These are phyloP conservation scores for Neobulgaria alba DNA, from an alignment of 2,329 filamentous ascomycete species.

Conservation along the genomic window DNA sequence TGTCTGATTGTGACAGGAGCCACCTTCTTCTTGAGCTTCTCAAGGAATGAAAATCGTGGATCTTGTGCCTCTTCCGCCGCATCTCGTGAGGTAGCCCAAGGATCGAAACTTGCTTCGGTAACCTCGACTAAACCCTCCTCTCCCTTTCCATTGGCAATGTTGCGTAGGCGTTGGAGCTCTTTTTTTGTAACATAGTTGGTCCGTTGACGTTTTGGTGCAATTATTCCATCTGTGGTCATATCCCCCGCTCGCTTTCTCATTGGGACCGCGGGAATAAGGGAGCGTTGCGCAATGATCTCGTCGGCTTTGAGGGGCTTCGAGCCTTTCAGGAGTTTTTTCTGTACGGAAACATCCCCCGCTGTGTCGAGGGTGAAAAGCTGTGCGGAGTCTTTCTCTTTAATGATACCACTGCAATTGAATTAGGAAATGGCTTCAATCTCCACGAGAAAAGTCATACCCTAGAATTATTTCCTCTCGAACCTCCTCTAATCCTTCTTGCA, in stretches of 20 bases:
- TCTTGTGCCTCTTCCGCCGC: constrained; percentile 38
- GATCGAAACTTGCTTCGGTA: constrained; percentile 64
- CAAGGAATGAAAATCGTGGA: constrained; percentile 55
- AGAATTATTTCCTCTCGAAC: constrained; percentile 84
- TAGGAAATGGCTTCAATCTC: no score
- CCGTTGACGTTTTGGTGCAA: constrained; percentile 65
- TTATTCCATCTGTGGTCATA: constrained; percentile 63
- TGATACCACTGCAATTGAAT: constrained; percentile 56
- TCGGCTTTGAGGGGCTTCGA: constrained; percentile 81
- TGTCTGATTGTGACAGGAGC: constrained; percentile 68
- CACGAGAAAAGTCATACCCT: constrained; percentile 48
- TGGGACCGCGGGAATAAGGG: constrained; percentile 69
- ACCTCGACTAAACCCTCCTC: constrained; percentile 35
- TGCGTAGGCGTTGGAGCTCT: constrained; percentile 69
- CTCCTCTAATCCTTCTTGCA: constrained; percentile 73
- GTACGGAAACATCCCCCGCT: constrained; percentile 57
- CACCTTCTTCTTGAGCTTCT: constrained; percentile 55
- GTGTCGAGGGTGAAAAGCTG: constrained; percentile 82
- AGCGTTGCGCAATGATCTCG: constrained; percentile 81
- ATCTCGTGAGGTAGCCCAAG: constrained; percentile 57
- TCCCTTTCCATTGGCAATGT: constrained; percentile 63
- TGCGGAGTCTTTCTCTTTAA: constrained; percentile 73
- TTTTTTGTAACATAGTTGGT: constrained; percentile 76
- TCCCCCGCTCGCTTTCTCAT: constrained; percentile 66
- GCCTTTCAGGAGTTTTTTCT: constrained; percentile 55